phyloP scores from a whole-genome alignment of 352 stramenopile species.

The Phytopythium litorale region DNA sequence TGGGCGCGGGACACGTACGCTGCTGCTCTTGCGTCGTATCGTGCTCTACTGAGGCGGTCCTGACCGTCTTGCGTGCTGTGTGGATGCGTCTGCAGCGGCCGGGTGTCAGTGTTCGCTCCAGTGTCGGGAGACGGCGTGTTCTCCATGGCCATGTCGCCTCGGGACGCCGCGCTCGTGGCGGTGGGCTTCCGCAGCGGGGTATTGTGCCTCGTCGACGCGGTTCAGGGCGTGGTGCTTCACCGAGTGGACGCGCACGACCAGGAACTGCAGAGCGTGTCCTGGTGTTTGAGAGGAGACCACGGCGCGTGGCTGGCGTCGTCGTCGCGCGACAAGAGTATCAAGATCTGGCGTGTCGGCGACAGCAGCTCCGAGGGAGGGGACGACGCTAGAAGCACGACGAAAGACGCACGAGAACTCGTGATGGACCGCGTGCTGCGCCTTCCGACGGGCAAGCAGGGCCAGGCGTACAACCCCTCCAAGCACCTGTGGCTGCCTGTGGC shows the following conservation, averaged over 20 bases:
- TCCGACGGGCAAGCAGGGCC: constrained; percentile 57
- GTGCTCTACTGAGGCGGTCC: constrained; percentile 1
- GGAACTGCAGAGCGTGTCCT: constrained; percentile 61
- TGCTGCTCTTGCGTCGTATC: not conserved
- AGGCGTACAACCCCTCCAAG: constrained; percentile 61
- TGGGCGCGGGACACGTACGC: constrained; percentile 59
- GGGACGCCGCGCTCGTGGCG: constrained; percentile 48
- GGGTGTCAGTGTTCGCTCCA: constrained; percentile 37
- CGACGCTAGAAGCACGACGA: not conserved
- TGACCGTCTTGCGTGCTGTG: not conserved
- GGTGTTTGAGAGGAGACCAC: constrained; percentile 15
- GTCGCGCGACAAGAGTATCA: constrained; percentile 67
- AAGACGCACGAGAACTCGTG: not conserved
- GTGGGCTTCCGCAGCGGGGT: constrained; percentile 70
- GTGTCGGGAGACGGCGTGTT: constrained; percentile 54
- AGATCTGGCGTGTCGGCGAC: constrained; percentile 38
- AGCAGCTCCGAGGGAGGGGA: not conserved
- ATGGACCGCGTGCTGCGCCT: constrained; percentile 36
- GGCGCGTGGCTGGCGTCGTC: constrained; percentile 50
- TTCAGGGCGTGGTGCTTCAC: constrained; percentile 24
- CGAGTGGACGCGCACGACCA: constrained; percentile 64
- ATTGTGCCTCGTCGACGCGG: constrained; percentile 51
- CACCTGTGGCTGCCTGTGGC: constrained; percentile 71
- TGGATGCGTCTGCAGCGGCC: constrained; percentile 22
- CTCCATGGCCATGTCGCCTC: constrained; percentile 45